Percentiles rank a stretch among this genome's conserved stretches.
Conservation (phyloP, 257 asterid species). For the Plantago major region DNA sequence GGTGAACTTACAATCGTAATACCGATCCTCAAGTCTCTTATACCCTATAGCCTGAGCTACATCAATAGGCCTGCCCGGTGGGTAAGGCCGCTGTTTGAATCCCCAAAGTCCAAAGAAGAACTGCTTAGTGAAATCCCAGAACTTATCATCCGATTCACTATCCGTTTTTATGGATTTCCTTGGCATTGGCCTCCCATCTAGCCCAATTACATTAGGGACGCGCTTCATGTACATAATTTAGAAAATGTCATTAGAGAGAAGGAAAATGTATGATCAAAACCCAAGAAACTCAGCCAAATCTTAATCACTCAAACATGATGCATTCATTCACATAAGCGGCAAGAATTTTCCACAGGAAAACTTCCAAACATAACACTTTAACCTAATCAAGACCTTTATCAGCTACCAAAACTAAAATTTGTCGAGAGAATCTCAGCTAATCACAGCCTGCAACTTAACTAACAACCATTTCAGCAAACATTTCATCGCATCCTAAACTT, state of each 20-base stretch:
- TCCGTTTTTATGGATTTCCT: conserved; percentile 70
- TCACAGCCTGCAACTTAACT: neutral
- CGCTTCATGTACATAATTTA: conserved; percentile 51
- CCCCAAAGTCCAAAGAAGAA: conserved; percentile 99
- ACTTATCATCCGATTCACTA: conserved; percentile 73
- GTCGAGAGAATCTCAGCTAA: neutral
- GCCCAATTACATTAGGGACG: conserved; percentile 82
- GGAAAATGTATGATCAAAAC: neutral
- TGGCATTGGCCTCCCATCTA: conserved; percentile 98
- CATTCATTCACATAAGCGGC: neutral
- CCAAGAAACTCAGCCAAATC: neutral
- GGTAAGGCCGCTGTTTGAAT: conserved; percentile 90
- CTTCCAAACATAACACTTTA: neutral
- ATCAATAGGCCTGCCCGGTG: conserved; percentile 89
- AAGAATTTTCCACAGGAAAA: neutral
- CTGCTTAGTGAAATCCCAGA: conserved; percentile 94
- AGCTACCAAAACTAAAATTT: neutral
- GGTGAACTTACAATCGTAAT: conserved; percentile 72
- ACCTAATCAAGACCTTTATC: no score
- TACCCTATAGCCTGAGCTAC: conserved; percentile 95
- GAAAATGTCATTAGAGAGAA: conserved; percentile 13
- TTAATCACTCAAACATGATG: conserved; percentile 15
- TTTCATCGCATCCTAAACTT: neutral
- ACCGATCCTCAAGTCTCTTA: conserved; percentile 76
- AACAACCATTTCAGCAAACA: neutral